Conservation (phyloP, 2,329 filamentous ascomycete genomes). For the Alternaria angustiovoidea region DNA sequence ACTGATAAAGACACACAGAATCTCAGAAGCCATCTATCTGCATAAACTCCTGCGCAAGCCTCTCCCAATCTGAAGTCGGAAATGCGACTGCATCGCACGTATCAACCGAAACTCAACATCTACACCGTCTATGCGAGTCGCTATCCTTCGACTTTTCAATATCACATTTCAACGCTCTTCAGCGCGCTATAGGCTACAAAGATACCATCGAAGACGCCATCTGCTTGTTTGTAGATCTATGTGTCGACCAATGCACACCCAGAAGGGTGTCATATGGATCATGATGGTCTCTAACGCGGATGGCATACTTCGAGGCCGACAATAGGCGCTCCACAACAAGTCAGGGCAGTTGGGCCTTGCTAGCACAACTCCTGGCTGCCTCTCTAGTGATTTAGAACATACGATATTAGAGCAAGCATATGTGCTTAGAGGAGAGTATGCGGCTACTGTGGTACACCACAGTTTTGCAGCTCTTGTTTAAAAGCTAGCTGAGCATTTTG, state of each 20-base stretch:
- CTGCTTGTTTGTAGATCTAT: not conserved
- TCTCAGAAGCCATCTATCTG: not conserved
- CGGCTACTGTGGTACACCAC: not conserved
- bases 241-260: not conserved
- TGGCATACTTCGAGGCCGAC: not conserved
- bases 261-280: not conserved
- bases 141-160: not conserved
- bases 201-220: not conserved
- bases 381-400: not conserved
- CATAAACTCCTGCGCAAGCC: slow-evolving; percentile 1
- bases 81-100: not conserved
- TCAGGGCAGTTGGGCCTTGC: not conserved
- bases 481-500: not conserved
- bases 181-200: not conserved
- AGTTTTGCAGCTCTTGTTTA: not conserved
- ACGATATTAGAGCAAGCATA: not conserved
- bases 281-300: not conserved
- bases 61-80: not conserved
- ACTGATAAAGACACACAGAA: slow-evolving; percentile 12
- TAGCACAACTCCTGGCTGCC: not conserved
- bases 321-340: not conserved
- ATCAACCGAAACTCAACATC: not conserved
- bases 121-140: not conserved
- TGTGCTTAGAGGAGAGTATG: not conserved
- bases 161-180: not conserved